Evolutionary conservation across 169 alveolate genomes (phyloP), one percentile per base, ranked within the genome.

Genomic region (Eimeria zaria): DNA sequence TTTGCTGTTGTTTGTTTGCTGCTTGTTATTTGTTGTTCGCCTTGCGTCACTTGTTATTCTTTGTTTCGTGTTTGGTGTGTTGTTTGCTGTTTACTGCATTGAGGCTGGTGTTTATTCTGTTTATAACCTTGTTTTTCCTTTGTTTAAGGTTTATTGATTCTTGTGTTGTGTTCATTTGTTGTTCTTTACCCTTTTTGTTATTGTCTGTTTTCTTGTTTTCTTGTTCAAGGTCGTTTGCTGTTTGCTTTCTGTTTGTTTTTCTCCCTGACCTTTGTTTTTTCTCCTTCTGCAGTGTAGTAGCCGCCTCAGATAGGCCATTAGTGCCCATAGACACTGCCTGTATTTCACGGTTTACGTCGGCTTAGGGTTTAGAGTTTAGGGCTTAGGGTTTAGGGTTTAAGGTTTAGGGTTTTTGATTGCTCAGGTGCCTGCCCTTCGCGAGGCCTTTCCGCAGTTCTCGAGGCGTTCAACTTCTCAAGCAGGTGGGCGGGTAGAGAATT

Each of bases 391-490:
- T 64, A 64, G 44, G 36, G 41, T 2, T 7, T 27, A 64, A 9
- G 44, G 74, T 39, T 74, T 74, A 44, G 60, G n/a, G 85, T n/a
- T 36, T 74, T 36, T 48, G 74, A 33, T 22, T 78, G 44, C 84
- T 30, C 78, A 92, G 96, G 96, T 92, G 58, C 96, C 88, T 18
- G 85, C 96, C 39, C 53, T 92, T 27, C 91, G 96, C 11, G 96
- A 92, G 85, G 96, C 96, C 48, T 92, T 55, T 53, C 96, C 96
- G 14, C 96, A 92, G 85, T 92, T 92, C 74, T 85, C 96, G n/a
- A 51, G 96, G 22, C 91, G 91, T 27, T 83, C 91, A 55, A 83
- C 91, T 16, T 83, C 91, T 14, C 91, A 83, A 55, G 91, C 91
- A 55, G 91, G 91, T 83, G 55, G 39, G 91, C 74, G 0, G 41